A percentile compares a stretch with the other conserved stretches of the same genome.
Conservation (phyloP, 352 stramenopile species). For the Phytopythium chamaehyphon region DNA sequence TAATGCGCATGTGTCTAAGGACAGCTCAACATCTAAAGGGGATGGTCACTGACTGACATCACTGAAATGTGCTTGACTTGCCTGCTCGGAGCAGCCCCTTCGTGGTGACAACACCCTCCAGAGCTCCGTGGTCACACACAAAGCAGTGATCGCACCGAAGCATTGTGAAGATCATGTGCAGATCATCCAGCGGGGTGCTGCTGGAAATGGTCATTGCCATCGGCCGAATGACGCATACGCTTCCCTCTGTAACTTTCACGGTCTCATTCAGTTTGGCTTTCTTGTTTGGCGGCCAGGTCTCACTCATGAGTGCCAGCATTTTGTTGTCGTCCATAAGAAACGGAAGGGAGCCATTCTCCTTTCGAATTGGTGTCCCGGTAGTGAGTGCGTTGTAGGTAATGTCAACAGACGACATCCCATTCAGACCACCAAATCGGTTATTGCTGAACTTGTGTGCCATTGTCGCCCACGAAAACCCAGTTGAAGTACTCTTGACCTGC, state of each 20-base stretch:
- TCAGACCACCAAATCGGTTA: constrained; percentile 55
- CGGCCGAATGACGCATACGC: constrained; percentile 59
- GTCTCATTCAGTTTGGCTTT: constrained; percentile 40
- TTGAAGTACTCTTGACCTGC: constrained; percentile 26
- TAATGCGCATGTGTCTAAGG: too few relatives aligned
- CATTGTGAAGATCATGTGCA: constrained; percentile 92
- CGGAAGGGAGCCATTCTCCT: constrained; percentile 29
- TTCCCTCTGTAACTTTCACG: constrained; percentile 70
- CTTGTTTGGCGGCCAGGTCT: constrained; percentile 65
- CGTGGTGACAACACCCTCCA: constrained; percentile 81
- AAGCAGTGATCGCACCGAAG: constrained; percentile 86
- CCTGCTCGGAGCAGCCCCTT: constrained; percentile 61
- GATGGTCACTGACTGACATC: constrained; percentile 5
- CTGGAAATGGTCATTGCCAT: constrained; percentile 83
- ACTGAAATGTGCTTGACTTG: constrained; percentile 9
- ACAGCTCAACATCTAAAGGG: background rate
- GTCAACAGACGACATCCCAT: constrained; percentile 57
- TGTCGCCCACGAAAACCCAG: constrained; percentile 53
- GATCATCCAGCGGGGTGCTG: constrained; percentile 73
- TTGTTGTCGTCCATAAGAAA: constrained; percentile 83
- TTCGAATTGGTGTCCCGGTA: constrained; percentile 18
- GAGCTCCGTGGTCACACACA: constrained; percentile 79
- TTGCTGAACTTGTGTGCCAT: constrained; percentile 53
- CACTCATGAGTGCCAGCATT: constrained; percentile 71
- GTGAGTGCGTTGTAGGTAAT: constrained; percentile 65